Evolutionary conservation across 2,329 filamentous ascomycete genomes (phyloP).

Genomic region (Coleophoma eucalyptorum): DNA sequence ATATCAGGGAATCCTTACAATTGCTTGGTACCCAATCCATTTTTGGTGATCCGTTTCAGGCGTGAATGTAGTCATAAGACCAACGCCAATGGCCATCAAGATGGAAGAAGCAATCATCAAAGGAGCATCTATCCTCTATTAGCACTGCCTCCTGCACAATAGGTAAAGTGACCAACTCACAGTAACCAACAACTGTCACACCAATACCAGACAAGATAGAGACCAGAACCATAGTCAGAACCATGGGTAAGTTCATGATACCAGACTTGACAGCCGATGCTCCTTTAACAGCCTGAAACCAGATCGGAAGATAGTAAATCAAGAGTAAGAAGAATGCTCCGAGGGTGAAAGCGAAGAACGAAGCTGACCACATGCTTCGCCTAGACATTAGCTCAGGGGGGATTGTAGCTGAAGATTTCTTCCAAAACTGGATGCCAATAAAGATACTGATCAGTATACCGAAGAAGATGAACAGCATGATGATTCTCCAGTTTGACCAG

Average conservation of each 20-base stretch:
- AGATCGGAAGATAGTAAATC: slow-evolving; percentile 43
- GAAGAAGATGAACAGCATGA: slow-evolving; percentile 12
- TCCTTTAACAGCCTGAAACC: slow-evolving; percentile 43
- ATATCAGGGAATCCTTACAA: slow-evolving; percentile 21
- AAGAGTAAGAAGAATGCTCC: slow-evolving; percentile 31
- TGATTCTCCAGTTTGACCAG: slow-evolving; percentile 33
- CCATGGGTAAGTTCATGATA: slow-evolving; percentile 32
- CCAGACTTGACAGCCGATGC: slow-evolving; percentile 38
- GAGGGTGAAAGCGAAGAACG: slow-evolving; percentile 30
- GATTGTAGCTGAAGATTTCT: slow-evolving; percentile 34
- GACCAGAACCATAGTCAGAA: slow-evolving; percentile 27
- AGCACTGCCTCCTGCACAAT: neutral
- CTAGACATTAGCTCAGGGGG: slow-evolving; percentile 33
- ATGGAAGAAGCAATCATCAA: slow-evolving; percentile 49
- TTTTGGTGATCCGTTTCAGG: slow-evolving; percentile 40
- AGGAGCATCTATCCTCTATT: slow-evolving; percentile 38
- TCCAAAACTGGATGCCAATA: slow-evolving; percentile 29
- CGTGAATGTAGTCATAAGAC: slow-evolving; percentile 49
- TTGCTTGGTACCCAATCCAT: slow-evolving; percentile 56
- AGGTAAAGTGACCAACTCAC: slow-evolving; percentile 1
- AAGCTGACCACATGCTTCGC: slow-evolving; percentile 29
- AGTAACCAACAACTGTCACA: slow-evolving; percentile 49
- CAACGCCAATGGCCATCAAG: slow-evolving; percentile 35
- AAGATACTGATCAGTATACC: slow-evolving; percentile 21
- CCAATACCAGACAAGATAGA: slow-evolving; percentile 17